Evolutionary conservation across 192 early-diverging fungal genomes (phyloP).

Genomic region (Oehlia diaphana): DNA sequence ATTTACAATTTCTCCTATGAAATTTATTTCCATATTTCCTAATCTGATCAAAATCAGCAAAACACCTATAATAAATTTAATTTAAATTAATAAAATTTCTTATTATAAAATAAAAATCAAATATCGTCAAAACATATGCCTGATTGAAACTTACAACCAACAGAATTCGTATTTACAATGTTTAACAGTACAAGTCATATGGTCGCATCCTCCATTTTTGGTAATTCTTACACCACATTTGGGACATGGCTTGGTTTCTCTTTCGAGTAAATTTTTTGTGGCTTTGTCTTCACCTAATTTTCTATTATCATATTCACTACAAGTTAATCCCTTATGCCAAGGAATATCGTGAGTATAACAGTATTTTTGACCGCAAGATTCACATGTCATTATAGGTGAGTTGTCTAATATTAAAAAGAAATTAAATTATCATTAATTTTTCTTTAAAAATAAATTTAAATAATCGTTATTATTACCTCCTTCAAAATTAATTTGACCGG

Average conservation of each 20-base stretch:
- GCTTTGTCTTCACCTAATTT: conserved; percentile 2
- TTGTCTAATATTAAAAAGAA: too few species aligned
- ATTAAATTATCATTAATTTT: too few species aligned
- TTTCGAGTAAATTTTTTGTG: not conserved
- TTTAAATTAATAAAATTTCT: too few species aligned
- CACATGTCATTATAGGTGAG: conserved; percentile 28
- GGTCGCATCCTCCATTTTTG: conserved; percentile 29
- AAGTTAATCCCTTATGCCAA: not conserved
- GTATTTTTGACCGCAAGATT: not conserved
- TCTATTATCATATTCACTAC: not conserved
- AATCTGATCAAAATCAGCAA: conserved; percentile 5
- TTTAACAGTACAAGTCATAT: conserved; percentile 22
- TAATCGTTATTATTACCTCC: too few species aligned
- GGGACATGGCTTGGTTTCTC: conserved; percentile 21
- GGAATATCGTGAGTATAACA: conserved; percentile 23
- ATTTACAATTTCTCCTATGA: not conserved
- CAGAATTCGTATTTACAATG: conserved; percentile 27
- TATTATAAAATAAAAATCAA: not conserved
- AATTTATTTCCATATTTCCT: not conserved
- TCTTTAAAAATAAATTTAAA: too few species aligned
- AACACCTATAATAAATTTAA: not conserved
- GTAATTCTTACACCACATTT: conserved; percentile 18
- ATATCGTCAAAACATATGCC: not conserved
- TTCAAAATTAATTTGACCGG: too few species aligned
- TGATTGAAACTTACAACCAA: conserved; percentile 9